Percentiles rank a stretch among this genome's conserved stretches.
These are phyloP conservation scores for Ustilaginoidea virens DNA, from an alignment of 2,329 filamentous ascomycete species.

Conservation along the genomic window DNA sequence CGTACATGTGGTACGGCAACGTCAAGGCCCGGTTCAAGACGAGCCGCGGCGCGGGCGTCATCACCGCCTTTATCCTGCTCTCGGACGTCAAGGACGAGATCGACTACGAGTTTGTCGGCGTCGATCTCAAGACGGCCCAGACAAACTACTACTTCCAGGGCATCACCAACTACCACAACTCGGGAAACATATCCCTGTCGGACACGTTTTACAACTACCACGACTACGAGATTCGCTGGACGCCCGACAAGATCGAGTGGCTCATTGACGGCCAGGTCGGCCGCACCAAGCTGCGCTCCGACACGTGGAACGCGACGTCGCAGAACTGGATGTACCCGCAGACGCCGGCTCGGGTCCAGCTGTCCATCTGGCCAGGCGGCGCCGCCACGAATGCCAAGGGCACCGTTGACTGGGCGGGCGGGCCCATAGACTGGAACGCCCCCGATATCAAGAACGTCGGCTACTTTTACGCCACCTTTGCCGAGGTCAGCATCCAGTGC, in stretches of 20 bases:
- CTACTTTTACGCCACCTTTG: slow-evolving; percentile 77
- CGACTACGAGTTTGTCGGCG: slow-evolving; percentile 88
- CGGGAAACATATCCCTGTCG: slow-evolving; percentile 49
- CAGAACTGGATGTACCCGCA: slow-evolving; percentile 82
- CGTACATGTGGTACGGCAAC: slow-evolving; percentile 96
- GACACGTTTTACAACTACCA: slow-evolving; percentile 70
- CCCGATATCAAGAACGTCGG: slow-evolving; percentile 66
- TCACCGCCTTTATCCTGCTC: slow-evolving; percentile 94
- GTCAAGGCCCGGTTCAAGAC: slow-evolving; percentile 77
- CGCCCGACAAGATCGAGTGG: slow-evolving; percentile 75
- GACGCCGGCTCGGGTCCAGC: slow-evolving; percentile 76
- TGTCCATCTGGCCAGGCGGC: slow-evolving; percentile 94
- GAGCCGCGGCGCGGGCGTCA: slow-evolving; percentile 69
- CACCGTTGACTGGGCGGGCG: slow-evolving; percentile 85
- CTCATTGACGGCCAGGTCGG: slow-evolving; percentile 65
- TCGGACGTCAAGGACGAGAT: slow-evolving; percentile 97
- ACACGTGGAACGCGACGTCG: slow-evolving; percentile 75
- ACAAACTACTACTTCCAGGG: slow-evolving; percentile 98
- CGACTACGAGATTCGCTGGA: slow-evolving; percentile 89
- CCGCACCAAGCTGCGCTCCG: slow-evolving; percentile 56
- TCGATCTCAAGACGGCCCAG: slow-evolving; percentile 62
- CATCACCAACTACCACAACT: slow-evolving; percentile 71
- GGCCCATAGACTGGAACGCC: slow-evolving; percentile 68
- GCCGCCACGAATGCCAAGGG: slow-evolving; percentile 62
- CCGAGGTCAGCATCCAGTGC: slow-evolving; percentile 70